Percentiles rank a stretch among this genome's conserved stretches.
These are phyloP conservation scores for Clarkia xantiana DNA, from an alignment of 345 rosid genomes.

Conservation along the genomic window DNA sequence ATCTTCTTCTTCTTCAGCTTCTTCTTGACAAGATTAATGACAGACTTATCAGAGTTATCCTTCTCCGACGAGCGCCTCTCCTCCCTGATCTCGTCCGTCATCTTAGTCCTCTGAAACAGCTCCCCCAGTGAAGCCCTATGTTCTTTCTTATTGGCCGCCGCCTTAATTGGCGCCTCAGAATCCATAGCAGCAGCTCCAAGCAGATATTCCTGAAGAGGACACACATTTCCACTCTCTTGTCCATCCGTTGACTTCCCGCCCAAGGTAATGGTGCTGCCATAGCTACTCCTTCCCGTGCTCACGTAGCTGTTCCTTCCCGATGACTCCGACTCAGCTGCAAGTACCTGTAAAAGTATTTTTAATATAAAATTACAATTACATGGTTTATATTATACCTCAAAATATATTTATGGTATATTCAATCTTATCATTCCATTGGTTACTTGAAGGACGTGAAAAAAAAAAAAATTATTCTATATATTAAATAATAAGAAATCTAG, in stretches of 20 bases:
- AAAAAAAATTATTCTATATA: no score
- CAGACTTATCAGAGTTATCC: constrained; percentile 50
- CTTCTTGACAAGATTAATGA: constrained; percentile 40
- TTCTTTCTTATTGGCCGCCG: constrained; percentile 52
- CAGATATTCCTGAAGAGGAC: constrained; percentile 66
- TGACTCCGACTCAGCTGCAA: constrained; percentile 42
- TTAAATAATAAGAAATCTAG: no score
- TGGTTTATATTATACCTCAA: no score
- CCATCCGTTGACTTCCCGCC: constrained; percentile 51
- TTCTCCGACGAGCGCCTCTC: constrained; percentile 42
- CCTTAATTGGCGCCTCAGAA: constrained; percentile 39
- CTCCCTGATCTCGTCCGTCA: constrained; percentile 41
- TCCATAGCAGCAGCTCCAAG: constrained; percentile 48
- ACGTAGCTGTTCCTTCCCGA: constrained; percentile 45
- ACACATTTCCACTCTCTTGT: constrained; percentile 42
- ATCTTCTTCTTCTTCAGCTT: constrained; percentile 48
- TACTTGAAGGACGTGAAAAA: no score
- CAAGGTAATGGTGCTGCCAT: constrained; percentile 59
- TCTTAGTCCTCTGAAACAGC: constrained; percentile 56
- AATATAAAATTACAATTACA: no score
- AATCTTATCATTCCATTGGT: no score
- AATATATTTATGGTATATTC: no score
- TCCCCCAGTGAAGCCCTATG: constrained; percentile 68
- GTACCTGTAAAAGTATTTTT: no score
- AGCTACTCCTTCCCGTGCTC: constrained; percentile 67